phyloP scores from a whole-genome alignment of 2,329 filamentous ascomycete species.

The Zymoseptoria passerinii region DNA sequence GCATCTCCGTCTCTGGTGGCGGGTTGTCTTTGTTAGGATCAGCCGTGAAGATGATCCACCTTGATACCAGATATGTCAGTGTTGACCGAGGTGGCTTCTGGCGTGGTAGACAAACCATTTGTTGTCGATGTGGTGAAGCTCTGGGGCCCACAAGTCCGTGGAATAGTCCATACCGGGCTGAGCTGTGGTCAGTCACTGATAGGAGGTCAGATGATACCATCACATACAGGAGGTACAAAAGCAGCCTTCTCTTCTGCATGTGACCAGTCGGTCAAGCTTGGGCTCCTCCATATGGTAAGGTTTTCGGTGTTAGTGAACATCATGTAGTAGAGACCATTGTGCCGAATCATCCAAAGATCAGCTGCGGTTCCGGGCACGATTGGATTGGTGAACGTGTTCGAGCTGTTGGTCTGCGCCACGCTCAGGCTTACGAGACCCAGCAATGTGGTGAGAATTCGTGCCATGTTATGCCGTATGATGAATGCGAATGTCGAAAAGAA shows the following conservation, averaged over 20 bases:
- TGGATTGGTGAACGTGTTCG: slow-evolving; percentile 39
- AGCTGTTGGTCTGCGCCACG: slow-evolving; percentile 13
- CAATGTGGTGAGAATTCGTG: slow-evolving; percentile 2
- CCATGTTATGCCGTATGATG: not conserved
- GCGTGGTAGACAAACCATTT: slow-evolving; percentile 35
- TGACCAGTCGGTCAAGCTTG: slow-evolving; percentile 37
- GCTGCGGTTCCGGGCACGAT: slow-evolving; percentile 35
- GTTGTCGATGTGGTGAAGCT: slow-evolving; percentile 40
- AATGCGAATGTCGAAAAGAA: not conserved
- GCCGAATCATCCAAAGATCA: slow-evolving; percentile 40
- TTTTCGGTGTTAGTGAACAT: slow-evolving; percentile 38
- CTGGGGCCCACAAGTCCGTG: slow-evolving; percentile 44
- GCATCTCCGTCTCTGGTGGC: slow-evolving; percentile 38
- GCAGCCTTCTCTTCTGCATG: slow-evolving; percentile 37
- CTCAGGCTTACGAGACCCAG: slow-evolving; percentile 1
- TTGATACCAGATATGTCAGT: not conserved
- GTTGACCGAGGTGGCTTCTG: not conserved
- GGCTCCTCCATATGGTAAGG: slow-evolving; percentile 37
- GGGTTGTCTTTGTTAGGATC: slow-evolving; percentile 41
- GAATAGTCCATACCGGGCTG: slow-evolving; percentile 36
- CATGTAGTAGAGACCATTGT: slow-evolving; percentile 38
- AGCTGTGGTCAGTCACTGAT: not conserved
- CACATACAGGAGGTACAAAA: slow-evolving; percentile 32
- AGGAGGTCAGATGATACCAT: not conserved
- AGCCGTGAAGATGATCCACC: slow-evolving; percentile 42